Evolutionary conservation across 163 green algal genomes (phyloP).

Genomic region (Chlamydomonas reinhardtii): DNA sequence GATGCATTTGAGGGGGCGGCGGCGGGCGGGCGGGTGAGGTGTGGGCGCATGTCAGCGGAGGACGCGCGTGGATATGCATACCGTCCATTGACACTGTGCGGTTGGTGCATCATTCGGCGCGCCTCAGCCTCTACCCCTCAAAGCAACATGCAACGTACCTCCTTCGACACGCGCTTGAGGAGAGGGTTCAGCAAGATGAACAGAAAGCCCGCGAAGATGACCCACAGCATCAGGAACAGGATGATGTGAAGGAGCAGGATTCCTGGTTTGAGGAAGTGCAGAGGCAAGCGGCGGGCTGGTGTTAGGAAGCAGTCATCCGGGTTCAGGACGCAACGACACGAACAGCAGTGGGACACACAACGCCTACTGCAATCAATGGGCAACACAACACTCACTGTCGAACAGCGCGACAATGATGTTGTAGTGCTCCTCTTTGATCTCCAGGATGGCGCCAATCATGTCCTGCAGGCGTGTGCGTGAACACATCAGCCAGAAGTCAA

Average conservation of each 20-base stretch:
- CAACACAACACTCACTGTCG: not conserved
- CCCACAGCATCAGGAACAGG: constrained; percentile 21
- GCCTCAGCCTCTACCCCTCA: too few species aligned
- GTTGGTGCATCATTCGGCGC: too few species aligned
- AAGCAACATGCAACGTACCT: constrained; percentile 4
- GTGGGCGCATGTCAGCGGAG: not conserved
- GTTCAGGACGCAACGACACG: not conserved
- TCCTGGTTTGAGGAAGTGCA: not conserved
- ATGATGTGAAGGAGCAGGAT: constrained; percentile 30
- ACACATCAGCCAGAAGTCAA: not conserved
- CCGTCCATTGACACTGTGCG: too few species aligned
- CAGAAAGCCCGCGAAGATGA: constrained; percentile 39
- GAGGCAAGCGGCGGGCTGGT: too few species aligned
- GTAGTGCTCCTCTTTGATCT: not conserved
- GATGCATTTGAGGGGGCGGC: not conserved
- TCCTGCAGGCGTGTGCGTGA: not conserved
- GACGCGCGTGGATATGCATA: too few species aligned
- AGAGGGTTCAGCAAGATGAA: constrained; percentile 22
- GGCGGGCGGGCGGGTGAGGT: not conserved
- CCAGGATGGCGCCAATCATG: not conserved
- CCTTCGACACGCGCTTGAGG: constrained; percentile 12
- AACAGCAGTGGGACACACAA: too few species aligned
- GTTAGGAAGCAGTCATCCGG: not conserved
- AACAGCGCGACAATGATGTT: not conserved
- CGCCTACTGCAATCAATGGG: too few species aligned